Base-by-base conservation (phyloP, 805 yeast genomes). In the Lachancea quebecensis region DNA sequence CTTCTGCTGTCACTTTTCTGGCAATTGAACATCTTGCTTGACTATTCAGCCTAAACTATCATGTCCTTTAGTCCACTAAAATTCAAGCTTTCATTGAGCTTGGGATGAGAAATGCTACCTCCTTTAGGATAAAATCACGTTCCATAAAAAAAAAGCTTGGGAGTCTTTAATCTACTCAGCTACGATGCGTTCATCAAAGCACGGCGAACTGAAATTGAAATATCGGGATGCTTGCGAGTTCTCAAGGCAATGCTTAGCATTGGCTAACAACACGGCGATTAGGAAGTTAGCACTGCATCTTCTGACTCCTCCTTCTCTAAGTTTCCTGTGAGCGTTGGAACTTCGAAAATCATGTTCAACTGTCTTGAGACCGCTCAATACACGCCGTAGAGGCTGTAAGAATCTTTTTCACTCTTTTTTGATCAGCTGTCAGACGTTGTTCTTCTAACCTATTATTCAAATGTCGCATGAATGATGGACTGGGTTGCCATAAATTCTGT, bases 261-360 rank as follows among this genome's bases (percentile, higher is more conserved):
- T 40, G 10, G 43, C 31, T 32, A 15, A 21, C n/a, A 40, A 40
- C 5, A 32, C 36, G 6, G 43, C 43, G 17, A 40, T 40, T 15
- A 30, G 37, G 17, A n/a, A 21, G 43, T 33, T 10, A 17, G 18
- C 37, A 40, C 43, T 29, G 14, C 43, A 31, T 12, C 10, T 3
- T 12, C 43, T 40, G 25, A 40, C 43, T 18, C 43, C 37, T 17
- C 43, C 43, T 32, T 32, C 37, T 25, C 32, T 40, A 30, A 31
- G 29, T 12, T 3, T 28, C 9, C 33, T 12, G 36, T 17, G 35
- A 17, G 14, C 16, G 31, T 21, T 40, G 12, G 32, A 40, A 25
- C 18, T 32, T 8, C 31, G 37, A 33, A 32, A 33, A 16, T 31
- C 32, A 11, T 40, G 31, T 18, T 40, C 32, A 7, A 40, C 37